Base-by-base conservation (phyloP, 2,329 filamentous ascomycete genomes). In the Venturia aucupariae region DNA sequence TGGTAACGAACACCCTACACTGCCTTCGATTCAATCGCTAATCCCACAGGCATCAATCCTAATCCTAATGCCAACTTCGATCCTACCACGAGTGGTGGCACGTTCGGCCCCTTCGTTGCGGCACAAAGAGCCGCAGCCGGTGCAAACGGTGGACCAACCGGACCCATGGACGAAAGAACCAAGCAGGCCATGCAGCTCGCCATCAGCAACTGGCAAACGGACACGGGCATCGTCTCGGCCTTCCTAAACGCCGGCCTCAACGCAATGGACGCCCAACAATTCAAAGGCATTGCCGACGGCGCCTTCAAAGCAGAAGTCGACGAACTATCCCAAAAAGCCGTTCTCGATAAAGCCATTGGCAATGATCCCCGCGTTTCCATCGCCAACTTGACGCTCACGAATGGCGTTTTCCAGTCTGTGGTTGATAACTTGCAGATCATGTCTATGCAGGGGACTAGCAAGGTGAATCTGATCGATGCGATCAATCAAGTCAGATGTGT, bases 291-390 rank as follows among this genome's bases (percentile, higher is more conserved):
- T 55, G 74, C 74, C 39, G 69, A 70, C 10, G 73, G 74, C 17
- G 74, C 74, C 19, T 74, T 69, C 69, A 74, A 74, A 65, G 74
- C 74, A 55, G 74, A 75, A 66, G 72, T 75, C 24, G 74, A 75
- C 59, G 74, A 75, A 67, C 71, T 75, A 59, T 73, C 68, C 64
- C 73, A 75, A 67, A 76, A 76, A 68, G 73, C 72, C 57, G 71
- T 61, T 70, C 71, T 66, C 59, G 59, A 64, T 54, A 48, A 63
- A 35, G 60, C 60, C 41, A 67, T 67, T 38, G 65, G 64, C 42
- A 55, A 62, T 32, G 65, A 66, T 38, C 65, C 35, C 38, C 71
- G 71, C 22, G 71, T 75, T 61, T 69, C 71, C 57, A 71, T 71
- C 59, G 74, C 74, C 62, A 75, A 75, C 69, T 72, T 71, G 67